Percentiles rank a stretch among this genome's conserved stretches.
Evolutionary conservation across 208 protist species (phyloP).

Genomic region (Borovskyia barvae): DNA sequence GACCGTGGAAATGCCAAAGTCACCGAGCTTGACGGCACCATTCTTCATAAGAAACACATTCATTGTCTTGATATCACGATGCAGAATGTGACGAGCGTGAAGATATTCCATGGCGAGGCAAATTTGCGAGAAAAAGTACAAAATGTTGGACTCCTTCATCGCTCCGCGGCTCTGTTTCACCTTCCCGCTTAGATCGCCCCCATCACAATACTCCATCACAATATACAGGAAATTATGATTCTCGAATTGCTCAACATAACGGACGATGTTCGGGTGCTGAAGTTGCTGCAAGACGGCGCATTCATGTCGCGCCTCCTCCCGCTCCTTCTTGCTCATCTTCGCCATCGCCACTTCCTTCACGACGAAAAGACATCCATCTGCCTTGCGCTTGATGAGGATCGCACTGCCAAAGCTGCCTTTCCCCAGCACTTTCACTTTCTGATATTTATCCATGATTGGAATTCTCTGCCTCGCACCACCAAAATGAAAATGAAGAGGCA

Average conservation of each 20-base stretch:
- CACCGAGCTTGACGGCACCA: slow-evolving; percentile 88
- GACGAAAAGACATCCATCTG: slow-evolving; percentile 82
- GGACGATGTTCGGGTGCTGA: slow-evolving; percentile 91
- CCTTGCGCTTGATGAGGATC: slow-evolving; percentile 87
- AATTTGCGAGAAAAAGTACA: slow-evolving; percentile 93
- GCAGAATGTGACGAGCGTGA: slow-evolving; percentile 90
- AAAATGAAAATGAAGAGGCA: too few species aligned
- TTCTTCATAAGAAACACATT: slow-evolving; percentile 94
- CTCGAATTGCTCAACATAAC: slow-evolving; percentile 92
- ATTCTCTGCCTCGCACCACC: too few species aligned
- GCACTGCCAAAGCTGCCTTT: slow-evolving; percentile 93
- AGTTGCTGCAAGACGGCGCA: slow-evolving; percentile 83
- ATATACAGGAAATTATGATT: slow-evolving; percentile 89
- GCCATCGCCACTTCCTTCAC: slow-evolving; percentile 90
- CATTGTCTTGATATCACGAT: slow-evolving; percentile 93
- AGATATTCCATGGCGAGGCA: slow-evolving; percentile 93
- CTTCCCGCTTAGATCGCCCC: slow-evolving; percentile 76
- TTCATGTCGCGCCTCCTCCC: slow-evolving; percentile 87
- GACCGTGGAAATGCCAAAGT: slow-evolving; percentile 93
- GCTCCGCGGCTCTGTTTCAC: slow-evolving; percentile 58
- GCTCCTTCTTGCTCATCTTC: slow-evolving; percentile 86
- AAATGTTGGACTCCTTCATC: slow-evolving; percentile 79
- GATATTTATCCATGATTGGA: slow-evolving; percentile 94
- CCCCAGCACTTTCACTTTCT: slow-evolving; percentile 84
- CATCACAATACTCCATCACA: slow-evolving; percentile 94